A percentile compares a stretch with the other conserved stretches of the same genome.
phyloP scores from a whole-genome alignment of 78 protist genomes.

The slime mould (Dictyostelium discoideum) region DNA sequence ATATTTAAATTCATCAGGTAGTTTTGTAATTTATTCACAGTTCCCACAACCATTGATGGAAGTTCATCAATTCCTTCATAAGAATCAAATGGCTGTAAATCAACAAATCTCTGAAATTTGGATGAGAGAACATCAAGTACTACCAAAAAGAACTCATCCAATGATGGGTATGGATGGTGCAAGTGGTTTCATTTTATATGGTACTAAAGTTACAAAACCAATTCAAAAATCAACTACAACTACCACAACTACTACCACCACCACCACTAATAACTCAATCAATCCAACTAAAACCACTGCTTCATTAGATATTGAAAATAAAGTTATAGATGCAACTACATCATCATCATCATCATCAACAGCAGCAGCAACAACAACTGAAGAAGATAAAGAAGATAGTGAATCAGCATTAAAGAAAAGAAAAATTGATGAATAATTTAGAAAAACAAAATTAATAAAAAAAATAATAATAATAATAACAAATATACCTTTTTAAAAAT shows the following conservation, averaged over 20 bases:
- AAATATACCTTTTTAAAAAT: too few relatives aligned
- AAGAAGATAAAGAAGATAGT: neutral
- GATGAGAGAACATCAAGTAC: conserved; percentile 84
- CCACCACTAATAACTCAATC: too few relatives aligned
- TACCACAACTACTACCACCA: neutral
- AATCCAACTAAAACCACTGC: neutral
- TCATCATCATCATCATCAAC: neutral
- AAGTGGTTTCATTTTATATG: conserved; percentile 66
- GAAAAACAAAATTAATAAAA: neutral
- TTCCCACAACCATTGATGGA: conserved; percentile 50
- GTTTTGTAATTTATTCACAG: conserved; percentile 46
- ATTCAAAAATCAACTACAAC: neutral
- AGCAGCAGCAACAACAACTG: neutral
- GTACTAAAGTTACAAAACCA: conserved; percentile 37
- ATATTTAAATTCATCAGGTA: conserved; percentile 32
- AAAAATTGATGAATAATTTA: neutral
- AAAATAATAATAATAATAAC: neutral
- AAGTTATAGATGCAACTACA: neutral
- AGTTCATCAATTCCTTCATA: conserved; percentile 32
- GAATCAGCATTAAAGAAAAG: conserved; percentile 20
- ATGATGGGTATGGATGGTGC: conserved; percentile 76
- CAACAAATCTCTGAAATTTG: conserved; percentile 63
- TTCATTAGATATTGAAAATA: neutral
- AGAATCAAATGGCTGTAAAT: conserved; percentile 34
- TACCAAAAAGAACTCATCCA: conserved; percentile 84